Evolutionary conservation across 2,329 filamentous ascomycete species (phyloP).

Genomic region (Zalaria obscura): DNA sequence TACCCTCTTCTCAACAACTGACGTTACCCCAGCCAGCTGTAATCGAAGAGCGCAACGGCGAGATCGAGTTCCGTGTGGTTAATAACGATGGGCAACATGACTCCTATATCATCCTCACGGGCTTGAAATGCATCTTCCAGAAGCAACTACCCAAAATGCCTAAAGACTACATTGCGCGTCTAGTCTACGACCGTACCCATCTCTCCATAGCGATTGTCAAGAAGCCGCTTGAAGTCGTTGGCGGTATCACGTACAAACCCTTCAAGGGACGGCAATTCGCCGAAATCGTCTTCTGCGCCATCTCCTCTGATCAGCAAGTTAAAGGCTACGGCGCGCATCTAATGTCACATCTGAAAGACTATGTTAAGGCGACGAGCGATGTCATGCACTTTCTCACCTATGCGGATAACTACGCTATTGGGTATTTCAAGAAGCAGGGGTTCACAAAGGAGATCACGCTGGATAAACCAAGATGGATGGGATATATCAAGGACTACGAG

Average conservation of each 20-base stretch:
- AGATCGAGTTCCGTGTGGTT: constrained; percentile 94
- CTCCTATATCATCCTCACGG: constrained; percentile 85
- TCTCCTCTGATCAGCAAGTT: constrained; percentile 94
- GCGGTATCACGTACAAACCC: constrained; percentile 89
- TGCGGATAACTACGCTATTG: constrained; percentile 96
- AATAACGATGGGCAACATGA: constrained; percentile 88
- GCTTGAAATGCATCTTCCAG: constrained; percentile 94
- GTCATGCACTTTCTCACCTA: constrained; percentile 99
- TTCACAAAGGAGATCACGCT: constrained; percentile 98
- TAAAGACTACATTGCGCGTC: constrained; percentile 93
- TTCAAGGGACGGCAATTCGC: constrained; percentile 88
- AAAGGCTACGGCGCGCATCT: constrained; percentile 96
- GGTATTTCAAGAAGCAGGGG: constrained; percentile 98
- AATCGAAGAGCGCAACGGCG: constrained; percentile 80
- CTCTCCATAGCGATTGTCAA: constrained; percentile 95
- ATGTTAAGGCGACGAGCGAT: constrained; percentile 89
- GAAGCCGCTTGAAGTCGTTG: constrained; percentile 41
- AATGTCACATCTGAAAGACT: constrained; percentile 96
- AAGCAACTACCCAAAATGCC: constrained; percentile 99
- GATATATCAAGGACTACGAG: constrained; percentile 99
- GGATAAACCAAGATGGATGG: constrained; percentile 88
- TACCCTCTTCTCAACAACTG: constrained; percentile 9
- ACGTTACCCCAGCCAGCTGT: constrained; percentile 54
- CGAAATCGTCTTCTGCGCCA: constrained; percentile 97
- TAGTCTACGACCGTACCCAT: constrained; percentile 95